Percentiles rank a stretch among this genome's conserved stretches.
Evolutionary conservation across 2,329 filamentous ascomycete genomes (phyloP).

Genomic region (Penicillium sp.): DNA sequence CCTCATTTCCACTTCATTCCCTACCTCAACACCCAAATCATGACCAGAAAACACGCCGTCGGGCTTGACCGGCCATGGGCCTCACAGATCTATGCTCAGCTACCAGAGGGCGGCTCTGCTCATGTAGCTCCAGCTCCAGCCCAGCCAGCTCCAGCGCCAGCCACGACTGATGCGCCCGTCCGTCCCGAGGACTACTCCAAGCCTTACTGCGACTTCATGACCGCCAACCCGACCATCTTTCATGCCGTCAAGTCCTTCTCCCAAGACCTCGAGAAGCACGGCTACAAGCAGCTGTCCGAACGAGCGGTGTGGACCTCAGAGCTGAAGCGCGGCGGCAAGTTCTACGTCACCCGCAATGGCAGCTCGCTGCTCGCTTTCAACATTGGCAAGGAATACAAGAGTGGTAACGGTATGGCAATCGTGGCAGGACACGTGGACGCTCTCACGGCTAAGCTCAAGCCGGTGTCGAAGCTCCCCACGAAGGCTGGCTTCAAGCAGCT

Average conservation of each 20-base stretch:
- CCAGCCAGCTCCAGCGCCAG: constrained; percentile 19
- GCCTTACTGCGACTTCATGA: constrained; percentile 86
- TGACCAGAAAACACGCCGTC: constrained; percentile 36
- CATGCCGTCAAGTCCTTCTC: constrained; percentile 83
- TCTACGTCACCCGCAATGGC: constrained; percentile 83
- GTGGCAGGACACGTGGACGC: constrained; percentile 93
- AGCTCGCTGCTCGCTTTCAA: constrained; percentile 83
- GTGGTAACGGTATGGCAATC: constrained; percentile 84
- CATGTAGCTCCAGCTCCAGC: constrained; percentile 24
- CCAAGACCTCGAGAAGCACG: constrained; percentile 68
- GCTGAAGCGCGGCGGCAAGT: constrained; percentile 79
- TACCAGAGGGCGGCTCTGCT: constrained; percentile 2
- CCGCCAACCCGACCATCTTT: constrained; percentile 88
- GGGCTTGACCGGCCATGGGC: constrained; percentile 35
- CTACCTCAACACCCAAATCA: constrained; percentile 17
- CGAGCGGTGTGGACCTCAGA: constrained; percentile 75
- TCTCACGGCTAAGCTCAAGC: constrained; percentile 87
- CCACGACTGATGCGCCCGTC: constrained; percentile 25
- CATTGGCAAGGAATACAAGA: constrained; percentile 76
- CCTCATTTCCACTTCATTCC: not conserved
- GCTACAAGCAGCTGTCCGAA: constrained; percentile 75
- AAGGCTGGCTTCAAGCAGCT: constrained; percentile 86
- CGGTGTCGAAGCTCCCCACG: constrained; percentile 79
- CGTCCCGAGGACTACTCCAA: constrained; percentile 68
- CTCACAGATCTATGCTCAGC: constrained; percentile 26